A percentile compares a stretch with the other conserved stretches of the same genome.
Conservation (phyloP, 768 basidiomycete genomes). For the Amanita thiersii region DNA sequence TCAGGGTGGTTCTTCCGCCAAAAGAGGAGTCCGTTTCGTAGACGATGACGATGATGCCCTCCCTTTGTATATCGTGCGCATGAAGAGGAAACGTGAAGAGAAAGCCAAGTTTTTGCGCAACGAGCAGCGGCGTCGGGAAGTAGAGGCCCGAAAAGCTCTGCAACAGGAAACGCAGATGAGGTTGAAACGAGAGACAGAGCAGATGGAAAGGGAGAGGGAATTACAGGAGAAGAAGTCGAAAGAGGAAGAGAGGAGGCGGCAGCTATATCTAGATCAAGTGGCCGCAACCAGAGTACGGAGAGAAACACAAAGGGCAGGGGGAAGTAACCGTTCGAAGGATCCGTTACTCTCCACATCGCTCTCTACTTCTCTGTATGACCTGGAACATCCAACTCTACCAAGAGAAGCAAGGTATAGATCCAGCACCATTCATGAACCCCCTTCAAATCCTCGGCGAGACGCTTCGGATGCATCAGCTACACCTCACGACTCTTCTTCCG, state of each 20-base stretch:
- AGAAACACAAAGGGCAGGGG: conserved; percentile 48
- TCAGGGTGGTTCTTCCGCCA: conserved; percentile 20
- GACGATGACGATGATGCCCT: conserved; percentile 63
- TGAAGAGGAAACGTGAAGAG: conserved; percentile 66
- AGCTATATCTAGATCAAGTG: conserved; percentile 49
- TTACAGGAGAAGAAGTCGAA: conserved; percentile 38
- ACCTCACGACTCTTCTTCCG: conserved; percentile 37
- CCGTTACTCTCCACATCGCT: conserved; percentile 25
- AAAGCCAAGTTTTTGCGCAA: conserved; percentile 59
- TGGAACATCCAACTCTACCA: conserved; percentile 32
- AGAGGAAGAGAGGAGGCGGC: conserved; percentile 48
- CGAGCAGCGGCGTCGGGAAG: conserved; percentile 45
- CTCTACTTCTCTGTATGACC: conserved; percentile 28
- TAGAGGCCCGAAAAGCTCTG: conserved; percentile 43
- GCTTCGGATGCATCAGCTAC: conserved; percentile 34
- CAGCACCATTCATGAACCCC: conserved; percentile 26
- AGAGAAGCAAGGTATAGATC: conserved; percentile 29
- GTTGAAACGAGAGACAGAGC: conserved; percentile 31
- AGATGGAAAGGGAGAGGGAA: conserved; percentile 41
- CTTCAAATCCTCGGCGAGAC: conserved; percentile 32
- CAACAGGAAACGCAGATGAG: conserved; percentile 36
- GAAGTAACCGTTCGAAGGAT: conserved; percentile 20
- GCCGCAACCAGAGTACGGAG: conserved; percentile 52
- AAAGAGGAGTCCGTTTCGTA: conserved; percentile 58
- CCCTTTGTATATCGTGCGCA: conserved; percentile 64